phyloP scores from a whole-genome alignment of 164 flowering plant species.

The Houttuynia cordata region DNA sequence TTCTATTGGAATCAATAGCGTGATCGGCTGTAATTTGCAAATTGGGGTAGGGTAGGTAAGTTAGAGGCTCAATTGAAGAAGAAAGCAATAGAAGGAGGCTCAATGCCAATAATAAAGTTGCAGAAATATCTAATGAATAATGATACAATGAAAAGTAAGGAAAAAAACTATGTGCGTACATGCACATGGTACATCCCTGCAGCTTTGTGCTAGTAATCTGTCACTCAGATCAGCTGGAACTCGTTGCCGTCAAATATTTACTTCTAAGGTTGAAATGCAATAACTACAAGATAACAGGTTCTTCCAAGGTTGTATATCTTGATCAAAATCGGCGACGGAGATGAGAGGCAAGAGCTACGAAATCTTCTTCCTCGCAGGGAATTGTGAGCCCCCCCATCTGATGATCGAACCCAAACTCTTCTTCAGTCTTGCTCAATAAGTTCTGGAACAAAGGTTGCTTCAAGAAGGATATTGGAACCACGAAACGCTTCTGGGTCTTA shows the following conservation, averaged over 20 bases:
- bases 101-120: too few relatives aligned
- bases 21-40: too few relatives aligned
- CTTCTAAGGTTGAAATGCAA: not conserved
- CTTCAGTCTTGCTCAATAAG: conserved; percentile 34
- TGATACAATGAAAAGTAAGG: too few relatives aligned
- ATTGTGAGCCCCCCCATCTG: conserved; percentile 39
- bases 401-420: conserved; percentile 46
- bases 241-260: not conserved
- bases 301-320: not conserved
- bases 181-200: too few relatives aligned
- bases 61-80: too few relatives aligned
- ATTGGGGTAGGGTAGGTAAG: too few relatives aligned
- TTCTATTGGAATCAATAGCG: too few relatives aligned
- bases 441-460: conserved; percentile 26
- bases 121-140: too few relatives aligned
- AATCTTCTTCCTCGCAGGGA: conserved; percentile 43
- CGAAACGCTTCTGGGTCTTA: conserved; percentile 32
- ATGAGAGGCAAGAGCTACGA: conserved; percentile 32
- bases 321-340: conserved; percentile 3
- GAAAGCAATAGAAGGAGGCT: too few relatives aligned
- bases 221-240: not conserved
- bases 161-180: too few relatives aligned
- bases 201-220: not conserved
- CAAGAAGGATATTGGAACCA: conserved; percentile 37
- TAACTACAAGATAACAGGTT: not conserved